These are phyloP conservation scores for Boletus bicolor DNA, from an alignment of 768 basidiomycete species.

Conservation along the genomic window DNA sequence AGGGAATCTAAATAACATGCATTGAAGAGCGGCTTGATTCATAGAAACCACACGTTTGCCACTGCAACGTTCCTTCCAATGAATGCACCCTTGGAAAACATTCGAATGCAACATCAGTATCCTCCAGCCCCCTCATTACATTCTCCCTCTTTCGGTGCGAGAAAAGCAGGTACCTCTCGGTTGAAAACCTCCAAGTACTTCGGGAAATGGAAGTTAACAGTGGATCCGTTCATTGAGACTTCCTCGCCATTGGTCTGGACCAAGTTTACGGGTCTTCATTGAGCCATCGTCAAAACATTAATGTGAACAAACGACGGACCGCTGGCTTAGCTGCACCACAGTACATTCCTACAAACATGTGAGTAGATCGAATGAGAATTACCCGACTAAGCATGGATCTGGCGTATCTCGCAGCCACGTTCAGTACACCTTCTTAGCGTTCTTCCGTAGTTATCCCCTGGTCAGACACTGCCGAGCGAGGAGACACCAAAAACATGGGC, in stretches of 20 bases:
- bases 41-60: background rate
- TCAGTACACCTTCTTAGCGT: constrained; percentile 51
- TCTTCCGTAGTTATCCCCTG: constrained; percentile 29
- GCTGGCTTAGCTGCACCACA: background rate
- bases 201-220: constrained; percentile 19
- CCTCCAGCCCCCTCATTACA: constrained; percentile 37
- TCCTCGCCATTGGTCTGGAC: constrained; percentile 38
- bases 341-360: background rate
- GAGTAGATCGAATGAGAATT: background rate
- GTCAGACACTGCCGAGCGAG: background rate
- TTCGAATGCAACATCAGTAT: background rate
- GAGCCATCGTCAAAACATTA: background rate
- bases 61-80: background rate
- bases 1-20: background rate
- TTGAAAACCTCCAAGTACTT: constrained; percentile 42
- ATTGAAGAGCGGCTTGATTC: background rate
- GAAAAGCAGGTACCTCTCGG: constrained; percentile 32
- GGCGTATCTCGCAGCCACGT: constrained; percentile 39
- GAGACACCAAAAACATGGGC: constrained; percentile 29
- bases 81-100: background rate
- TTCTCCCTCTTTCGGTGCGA: constrained; percentile 47
- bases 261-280: constrained; percentile 24
- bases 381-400: constrained; percentile 39
- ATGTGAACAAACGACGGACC: background rate
- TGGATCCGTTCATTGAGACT: constrained; percentile 30